Evolutionary conservation across 768 basidiomycete genomes (phyloP), one percentile per base, ranked within the genome.

Genomic region (Pulveroboletus sp.): DNA sequence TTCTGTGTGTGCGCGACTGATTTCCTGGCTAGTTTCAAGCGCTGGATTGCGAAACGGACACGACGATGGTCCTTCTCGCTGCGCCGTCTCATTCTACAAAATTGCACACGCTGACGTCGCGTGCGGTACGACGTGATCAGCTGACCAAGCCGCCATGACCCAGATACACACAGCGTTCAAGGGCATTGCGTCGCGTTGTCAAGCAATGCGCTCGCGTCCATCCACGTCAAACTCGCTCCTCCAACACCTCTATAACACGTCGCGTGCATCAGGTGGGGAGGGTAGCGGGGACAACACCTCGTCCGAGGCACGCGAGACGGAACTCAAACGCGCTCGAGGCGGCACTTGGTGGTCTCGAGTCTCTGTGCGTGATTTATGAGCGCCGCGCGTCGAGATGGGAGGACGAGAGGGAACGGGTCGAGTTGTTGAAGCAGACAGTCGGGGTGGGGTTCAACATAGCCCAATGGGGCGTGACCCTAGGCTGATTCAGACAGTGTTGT

Each of bases 11-110:
- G n/a, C n/a, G n/a, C n/a, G n/a, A n/a, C 27, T 29, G 27, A 29
- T 11, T 9, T 9, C 12, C 5, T 3, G 5, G 17, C 29, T 55
- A 91, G 88, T 85, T 91, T 75, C 84, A 87, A 69, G 76, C 76
- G 27, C 69, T 91, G 25, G 88, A 90, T 68, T 76, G 86, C 37
- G 85, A 90, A 64, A 91, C 89, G 4, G 89, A 90, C 55, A 75
- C 87, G 10, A 90, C 86, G 0, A 76, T 91, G 71, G 67, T 90
- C 21, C 68, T 91, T 0, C 69, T 91, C 21, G 87, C 87, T 5
- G 78, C 87, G 0, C 89, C 88, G 0, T 81, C 87, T 2, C 87
- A 90, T 60, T 74, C 82, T 12, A 81, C 78, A 14, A 85, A 84
- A 56, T 60, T 87, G 6, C 78, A 87, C 53, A 63, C 79, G 4